Conservation (phyloP, 2,329 filamentous ascomycete species). For the Aspergillus floridensis region DNA sequence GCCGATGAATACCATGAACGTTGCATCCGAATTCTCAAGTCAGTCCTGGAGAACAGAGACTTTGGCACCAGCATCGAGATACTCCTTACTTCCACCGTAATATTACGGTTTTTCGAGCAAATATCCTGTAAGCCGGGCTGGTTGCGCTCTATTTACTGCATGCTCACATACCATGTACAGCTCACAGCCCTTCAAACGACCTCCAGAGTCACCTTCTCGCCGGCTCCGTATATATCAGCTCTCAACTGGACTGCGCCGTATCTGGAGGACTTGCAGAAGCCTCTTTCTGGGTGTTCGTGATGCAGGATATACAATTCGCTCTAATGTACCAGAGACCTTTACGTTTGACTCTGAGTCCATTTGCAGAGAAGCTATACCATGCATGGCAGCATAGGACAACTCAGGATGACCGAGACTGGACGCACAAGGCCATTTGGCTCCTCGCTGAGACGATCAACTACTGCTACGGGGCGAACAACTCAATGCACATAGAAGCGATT, state of each 20-base stretch:
- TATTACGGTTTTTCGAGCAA: slow-evolving; percentile 37
- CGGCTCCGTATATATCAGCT: slow-evolving; percentile 36
- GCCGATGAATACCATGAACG: slow-evolving; percentile 36
- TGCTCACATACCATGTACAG: slow-evolving; percentile 17
- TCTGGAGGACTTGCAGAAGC: slow-evolving; percentile 33
- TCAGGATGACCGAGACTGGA: slow-evolving; percentile 33
- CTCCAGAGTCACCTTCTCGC: slow-evolving; percentile 35
- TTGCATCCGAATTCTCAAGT: slow-evolving; percentile 36
- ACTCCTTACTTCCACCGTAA: slow-evolving; percentile 35
- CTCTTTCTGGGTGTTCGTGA: slow-evolving; percentile 37
- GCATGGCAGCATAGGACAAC: slow-evolving; percentile 26
- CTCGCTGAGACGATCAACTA: slow-evolving; percentile 34
- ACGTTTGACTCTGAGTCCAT: slow-evolving; percentile 30
- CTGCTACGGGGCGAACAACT: slow-evolving; percentile 29
- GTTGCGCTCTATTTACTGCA: background rate
- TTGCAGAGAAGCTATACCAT: slow-evolving; percentile 29
- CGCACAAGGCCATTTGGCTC: slow-evolving; percentile 34
- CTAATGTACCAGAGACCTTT: slow-evolving; percentile 33
- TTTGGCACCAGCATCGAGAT: slow-evolving; percentile 33
- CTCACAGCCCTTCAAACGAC: slow-evolving; percentile 33
- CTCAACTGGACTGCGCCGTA: slow-evolving; percentile 34
- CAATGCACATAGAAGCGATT: slow-evolving; percentile 15
- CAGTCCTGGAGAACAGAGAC: slow-evolving; percentile 31
- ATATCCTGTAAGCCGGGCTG: slow-evolving; percentile 29
- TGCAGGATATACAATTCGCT: slow-evolving; percentile 37